Evolutionary conservation across 371 early-diverging fungal species (phyloP).

Genomic region (Phascolomyces articulosus): DNA sequence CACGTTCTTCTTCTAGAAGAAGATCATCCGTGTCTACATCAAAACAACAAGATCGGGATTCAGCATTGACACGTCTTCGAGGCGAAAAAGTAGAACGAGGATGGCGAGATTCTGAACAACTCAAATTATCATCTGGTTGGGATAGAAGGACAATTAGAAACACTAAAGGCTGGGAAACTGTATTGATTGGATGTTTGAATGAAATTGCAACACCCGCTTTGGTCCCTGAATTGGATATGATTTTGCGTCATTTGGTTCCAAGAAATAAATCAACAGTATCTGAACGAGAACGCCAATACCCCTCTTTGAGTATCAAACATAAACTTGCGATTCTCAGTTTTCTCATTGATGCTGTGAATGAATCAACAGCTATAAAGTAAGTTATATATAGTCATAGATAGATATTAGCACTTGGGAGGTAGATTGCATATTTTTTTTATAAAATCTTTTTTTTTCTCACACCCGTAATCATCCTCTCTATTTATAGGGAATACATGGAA

Average conservation of each 20-base stretch:
- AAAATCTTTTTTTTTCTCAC: background rate
- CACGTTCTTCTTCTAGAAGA: too few relatives aligned
- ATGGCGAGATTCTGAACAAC: slow-evolving; percentile 42
- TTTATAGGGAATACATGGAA: slow-evolving; percentile 65
- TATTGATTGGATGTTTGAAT: slow-evolving; percentile 49
- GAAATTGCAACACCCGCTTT: slow-evolving; percentile 49
- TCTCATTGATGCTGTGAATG: slow-evolving; percentile 45
- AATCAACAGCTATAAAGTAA: slow-evolving; percentile 47
- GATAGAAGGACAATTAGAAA: slow-evolving; percentile 39
- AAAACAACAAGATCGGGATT: slow-evolving; percentile 8
- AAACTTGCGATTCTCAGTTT: slow-evolving; percentile 47
- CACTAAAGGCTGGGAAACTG: slow-evolving; percentile 50
- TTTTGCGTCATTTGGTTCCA: slow-evolving; percentile 45
- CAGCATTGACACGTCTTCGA: slow-evolving; percentile 16
- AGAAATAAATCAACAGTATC: slow-evolving; percentile 33
- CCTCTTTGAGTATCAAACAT: slow-evolving; percentile 33
- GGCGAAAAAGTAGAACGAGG: slow-evolving; percentile 31
- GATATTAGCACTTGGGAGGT: too few relatives aligned
- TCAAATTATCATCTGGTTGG: slow-evolving; percentile 39
- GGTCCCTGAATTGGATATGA: slow-evolving; percentile 38
- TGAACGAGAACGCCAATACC: slow-evolving; percentile 49
- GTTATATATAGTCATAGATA: background rate
- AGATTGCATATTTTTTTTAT: background rate
- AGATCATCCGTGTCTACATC: background rate
- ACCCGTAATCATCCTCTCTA: background rate